Percentiles rank a stretch among this genome's conserved stretches.
Conservation (phyloP, 495 filamentous ascomycete species). For the Paragyromitra xinjiangensis region DNA sequence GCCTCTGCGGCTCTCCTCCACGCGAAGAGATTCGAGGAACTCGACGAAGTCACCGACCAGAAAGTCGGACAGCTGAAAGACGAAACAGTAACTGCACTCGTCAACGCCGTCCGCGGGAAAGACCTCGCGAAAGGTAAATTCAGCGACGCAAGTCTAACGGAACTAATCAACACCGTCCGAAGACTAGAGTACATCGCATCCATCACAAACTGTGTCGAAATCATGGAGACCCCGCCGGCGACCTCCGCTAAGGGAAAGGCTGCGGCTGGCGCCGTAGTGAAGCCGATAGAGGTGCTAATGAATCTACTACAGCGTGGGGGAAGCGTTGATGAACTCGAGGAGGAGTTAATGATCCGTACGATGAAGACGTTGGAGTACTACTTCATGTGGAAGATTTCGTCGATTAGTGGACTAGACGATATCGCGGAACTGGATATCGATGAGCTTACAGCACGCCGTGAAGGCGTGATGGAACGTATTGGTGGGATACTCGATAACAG, state of each 20-base stretch:
- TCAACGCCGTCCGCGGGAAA: slow-evolving; percentile 71
- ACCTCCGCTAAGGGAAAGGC: slow-evolving; percentile 61
- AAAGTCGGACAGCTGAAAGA: slow-evolving; percentile 88
- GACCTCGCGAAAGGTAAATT: slow-evolving; percentile 72
- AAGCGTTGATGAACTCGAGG: slow-evolving; percentile 72
- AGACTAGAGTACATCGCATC: slow-evolving; percentile 84
- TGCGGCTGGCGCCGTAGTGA: slow-evolving; percentile 61
- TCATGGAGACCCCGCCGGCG: slow-evolving; percentile 70
- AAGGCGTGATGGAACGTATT: slow-evolving; percentile 57
- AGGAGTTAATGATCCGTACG: slow-evolving; percentile 75
- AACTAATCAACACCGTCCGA: slow-evolving; percentile 79
- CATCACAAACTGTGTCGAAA: slow-evolving; percentile 76
- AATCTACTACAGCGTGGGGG: slow-evolving; percentile 72
- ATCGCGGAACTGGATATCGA: slow-evolving; percentile 66
- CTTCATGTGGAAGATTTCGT: slow-evolving; percentile 90
- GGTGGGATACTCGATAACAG: slow-evolving; percentile 64
- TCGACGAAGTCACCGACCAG: slow-evolving; percentile 80
- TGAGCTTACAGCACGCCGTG: slow-evolving; percentile 66
- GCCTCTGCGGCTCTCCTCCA: slow-evolving; percentile 83
- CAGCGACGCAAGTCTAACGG: slow-evolving; percentile 67
- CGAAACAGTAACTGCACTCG: slow-evolving; percentile 74
- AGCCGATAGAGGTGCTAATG: slow-evolving; percentile 74
- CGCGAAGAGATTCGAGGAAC: slow-evolving; percentile 82
- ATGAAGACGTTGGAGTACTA: slow-evolving; percentile 81
- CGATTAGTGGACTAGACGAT: slow-evolving; percentile 60